Percentiles rank a stretch among this genome's conserved stretches.
These are phyloP conservation scores for Aspergillus leporis DNA, from an alignment of 495 filamentous ascomycete species.

Conservation along the genomic window DNA sequence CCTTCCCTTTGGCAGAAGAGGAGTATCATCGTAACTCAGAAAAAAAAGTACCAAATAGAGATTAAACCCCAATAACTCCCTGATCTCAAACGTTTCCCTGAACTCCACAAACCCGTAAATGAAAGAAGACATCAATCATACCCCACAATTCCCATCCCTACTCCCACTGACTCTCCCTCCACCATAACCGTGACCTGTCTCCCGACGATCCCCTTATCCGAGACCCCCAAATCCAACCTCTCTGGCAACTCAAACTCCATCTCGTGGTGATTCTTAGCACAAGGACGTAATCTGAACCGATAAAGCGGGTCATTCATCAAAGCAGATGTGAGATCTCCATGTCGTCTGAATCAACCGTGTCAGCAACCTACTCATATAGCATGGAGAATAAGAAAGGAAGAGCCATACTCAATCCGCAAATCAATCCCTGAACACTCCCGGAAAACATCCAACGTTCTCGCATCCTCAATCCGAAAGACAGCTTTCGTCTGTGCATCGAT, in stretches of 20 bases:
- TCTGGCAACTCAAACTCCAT: slow-evolving; percentile 56
- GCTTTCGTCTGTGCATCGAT: slow-evolving; percentile 26
- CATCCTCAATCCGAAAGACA: slow-evolving; percentile 31
- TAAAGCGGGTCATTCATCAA: slow-evolving; percentile 21
- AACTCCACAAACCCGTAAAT: no score
- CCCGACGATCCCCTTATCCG: slow-evolving; percentile 43
- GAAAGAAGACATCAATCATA: slow-evolving; percentile 32
- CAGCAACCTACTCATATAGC: no score
- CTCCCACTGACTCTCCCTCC: slow-evolving; percentile 22
- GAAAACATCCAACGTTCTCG: slow-evolving; percentile 12
- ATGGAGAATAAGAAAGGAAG: neutral
- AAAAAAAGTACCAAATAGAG: no score
- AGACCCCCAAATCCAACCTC: slow-evolving; percentile 57
- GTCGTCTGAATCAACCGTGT: slow-evolving; percentile 26
- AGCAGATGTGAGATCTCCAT: slow-evolving; percentile 35
- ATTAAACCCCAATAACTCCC: no score
- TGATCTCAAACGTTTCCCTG: no score
- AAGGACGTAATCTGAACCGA: slow-evolving; percentile 23
- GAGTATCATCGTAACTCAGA: no score
- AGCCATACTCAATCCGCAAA: slow-evolving; percentile 39
- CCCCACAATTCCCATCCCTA: slow-evolving; percentile 42
- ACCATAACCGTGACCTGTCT: slow-evolving; percentile 36
- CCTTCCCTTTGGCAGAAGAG: no score
- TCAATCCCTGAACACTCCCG: slow-evolving; percentile 19
- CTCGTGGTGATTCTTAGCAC: slow-evolving; percentile 12